phyloP scores from a whole-genome alignment of 495 filamentous ascomycete species.

The Penicillium nucicola region DNA sequence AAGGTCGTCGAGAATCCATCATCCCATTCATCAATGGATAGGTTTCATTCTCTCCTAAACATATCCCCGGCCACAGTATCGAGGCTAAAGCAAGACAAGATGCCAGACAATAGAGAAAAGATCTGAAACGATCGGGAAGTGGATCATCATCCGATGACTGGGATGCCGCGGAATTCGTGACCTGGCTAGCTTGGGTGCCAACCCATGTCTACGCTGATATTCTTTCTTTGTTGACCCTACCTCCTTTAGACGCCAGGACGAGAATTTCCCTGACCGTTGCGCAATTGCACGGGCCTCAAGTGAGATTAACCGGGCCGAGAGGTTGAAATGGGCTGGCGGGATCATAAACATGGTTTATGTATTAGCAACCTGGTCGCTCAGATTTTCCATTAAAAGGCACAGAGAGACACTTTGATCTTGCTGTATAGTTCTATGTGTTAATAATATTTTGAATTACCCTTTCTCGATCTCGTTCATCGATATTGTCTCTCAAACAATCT shows the following conservation, averaged over 20 bases:
- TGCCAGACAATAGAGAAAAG: slow-evolving; percentile 11
- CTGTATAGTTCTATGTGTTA: too few species aligned
- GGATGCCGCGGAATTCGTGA: slow-evolving; percentile 14
- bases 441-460: not conserved
- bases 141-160: slow-evolving; percentile 8
- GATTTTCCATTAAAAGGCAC: not conserved
- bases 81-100: slow-evolving; percentile 14
- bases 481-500: slow-evolving; percentile 8
- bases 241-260: not conserved
- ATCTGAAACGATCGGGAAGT: slow-evolving; percentile 27
- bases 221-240: not conserved
- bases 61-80: slow-evolving; percentile 4
- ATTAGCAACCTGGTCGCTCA: not conserved
- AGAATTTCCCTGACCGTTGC: not conserved
- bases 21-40: not conserved
- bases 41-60: slow-evolving; percentile 6
- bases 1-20: slow-evolving; percentile 1
- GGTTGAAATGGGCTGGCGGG: slow-evolving; percentile 7
- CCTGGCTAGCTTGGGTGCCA: slow-evolving; percentile 21
- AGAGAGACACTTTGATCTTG: not conserved
- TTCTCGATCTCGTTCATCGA: not conserved
- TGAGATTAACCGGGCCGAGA: slow-evolving; percentile 6
- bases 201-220: slow-evolving; percentile 8
- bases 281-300: slow-evolving; percentile 1
- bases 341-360: slow-evolving; percentile 10